Base-by-base conservation (phyloP, 2,329 filamentous ascomycete genomes). In the Akanthomyces muscarius region DNA sequence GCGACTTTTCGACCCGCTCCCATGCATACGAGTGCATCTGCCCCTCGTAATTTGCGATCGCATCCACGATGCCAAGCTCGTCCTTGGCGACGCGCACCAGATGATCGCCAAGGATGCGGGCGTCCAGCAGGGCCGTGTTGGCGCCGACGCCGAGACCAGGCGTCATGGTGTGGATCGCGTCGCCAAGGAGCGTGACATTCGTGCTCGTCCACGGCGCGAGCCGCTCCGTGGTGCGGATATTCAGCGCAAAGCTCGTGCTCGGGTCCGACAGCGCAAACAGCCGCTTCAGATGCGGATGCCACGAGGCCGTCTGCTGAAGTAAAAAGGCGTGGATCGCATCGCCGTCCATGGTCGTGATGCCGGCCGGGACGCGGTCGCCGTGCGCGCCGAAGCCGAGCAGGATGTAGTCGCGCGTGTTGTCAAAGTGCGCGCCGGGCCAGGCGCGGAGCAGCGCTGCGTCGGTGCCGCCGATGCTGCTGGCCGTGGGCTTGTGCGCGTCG, bases 151-250 rank as follows among this genome's bases (percentile, higher is more conserved):
- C 67, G 1, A 66, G 62, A 7, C 64, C 64, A 1, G 69, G 69
- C 2, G 67, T 62, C 68, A 70, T 71, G 54, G 67, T 65, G 55
- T 71, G 69, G 38, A 67, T 66, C 1, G 68, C 66, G 51, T 71
- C 69, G 18, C 69, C 69, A 6, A 70, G 51, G 6, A 71, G 54
- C 1, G 65, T 65, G 4, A 69, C 63, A 48, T 45, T 56, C 11
- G 64, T 64, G 33, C 51, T 56, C 54, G 59, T 33, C 61, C 45
- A 65, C 10, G 56, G 62, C 58, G 48, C 51, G 10, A 68, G 45
- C 13, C 64, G 58, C 56, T 65, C 62, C 5, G 58, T 65, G 4
- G 64, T 65, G 50, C 64, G 64, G 18, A 65, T 63, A 25, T 53
- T 61, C 41, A 64, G 52, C 7, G 62, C 62, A 42, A 65, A 65